Evolutionary conservation across 2,329 filamentous ascomycete genomes (phyloP), one percentile per base, ranked within the genome.

Genomic region (Aureobasidium subglaciale): DNA sequence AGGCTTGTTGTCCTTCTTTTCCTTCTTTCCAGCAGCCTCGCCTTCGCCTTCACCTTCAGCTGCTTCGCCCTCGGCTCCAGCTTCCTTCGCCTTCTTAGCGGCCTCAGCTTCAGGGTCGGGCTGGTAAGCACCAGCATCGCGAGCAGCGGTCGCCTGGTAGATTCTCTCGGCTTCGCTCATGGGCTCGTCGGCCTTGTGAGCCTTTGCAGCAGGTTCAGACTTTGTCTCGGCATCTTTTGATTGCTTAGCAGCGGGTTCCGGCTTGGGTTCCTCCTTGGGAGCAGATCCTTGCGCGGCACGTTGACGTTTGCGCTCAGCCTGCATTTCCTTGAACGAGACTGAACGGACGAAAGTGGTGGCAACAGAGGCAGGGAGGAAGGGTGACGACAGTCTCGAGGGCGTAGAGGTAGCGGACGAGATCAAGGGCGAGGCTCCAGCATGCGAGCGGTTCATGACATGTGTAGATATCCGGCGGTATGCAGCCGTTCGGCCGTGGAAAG

Each of bases 1-100:
- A 11, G 91, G 86, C 25, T 82, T 72, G 34, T 77, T 74, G 59
- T 90, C 83, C 64, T 88, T 82, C 68, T 84, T 79, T 68, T 84
- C 79, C 68, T 85, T 79, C 67, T 67, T 56, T 61, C 70, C 62
- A 64, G 61, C 41, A 64, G 67, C 41, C 10, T 82, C 74, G 58
- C 80, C 72, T 60, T 83, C 75, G 53, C 65, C 75, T 56, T 79
- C 74, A 49, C 79, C 73, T 41, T 73, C 67, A 57, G 72, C 68
- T 32, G 78, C 71, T 41, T 73, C 68, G 11, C 63, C 67, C 37
- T 77, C 71, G 55, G 69, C 63, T 61, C 57, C 59, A 29, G 62
- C 59, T 18, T 63, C 58, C 9, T 59, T 60, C 53, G 63, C 61
- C 62, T 52, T 52, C 24, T 58, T 67, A 57, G 62, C 70, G 41